Base-by-base conservation (phyloP, 2,329 filamentous ascomycete genomes). In the Chrysoporthe puriensis region DNA sequence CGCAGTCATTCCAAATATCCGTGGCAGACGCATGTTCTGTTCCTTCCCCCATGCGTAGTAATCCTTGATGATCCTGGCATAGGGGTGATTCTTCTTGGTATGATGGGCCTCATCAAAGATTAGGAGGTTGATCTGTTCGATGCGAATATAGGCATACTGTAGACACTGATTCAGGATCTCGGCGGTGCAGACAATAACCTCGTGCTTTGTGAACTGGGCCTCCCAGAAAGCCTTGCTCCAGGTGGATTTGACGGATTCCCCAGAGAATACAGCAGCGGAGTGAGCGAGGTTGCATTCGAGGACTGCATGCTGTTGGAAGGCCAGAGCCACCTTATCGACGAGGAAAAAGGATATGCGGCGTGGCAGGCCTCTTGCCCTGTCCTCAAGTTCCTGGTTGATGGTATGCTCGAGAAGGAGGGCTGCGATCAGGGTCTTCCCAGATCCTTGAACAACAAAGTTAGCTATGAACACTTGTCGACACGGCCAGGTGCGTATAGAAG, bases 71-170 rank as follows among this genome's bases (percentile, higher is more conserved):
- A 99, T 96, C 40, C 88, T 86, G 26, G 95, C 93, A 75, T 97
- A 99, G 0, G 93, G 86, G 74, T 99, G 96, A 63, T 94, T 91
- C 77, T 95, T 96, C 79, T 99, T 99, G 0, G 95, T 89, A 75
- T 98, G 96, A 74, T 99, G 96, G 6, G 94, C 96, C 78, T 99
- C 96, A 74, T 99, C 96, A 72, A 99, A 97, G 69, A 98, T 89
- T 48, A 99, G 83, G 1, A 99, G 85, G 74, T 95, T 98, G 77
- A 98, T 93, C 72, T 91, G 88, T 21, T 87, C 82, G 81, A 99
- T 97, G 11, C 79, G 86, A 68, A 97, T 86, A 77, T 93, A 96
- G 0, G 91, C 90, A 73, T 91, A 91, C 71, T 90, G 86, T 2
- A 99, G 85, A 72, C 91, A 93, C 70, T 92, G 88, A 46, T 91